phyloP scores from a whole-genome alignment of 805 yeast genomes.

The Candida taoyuanica region DNA sequence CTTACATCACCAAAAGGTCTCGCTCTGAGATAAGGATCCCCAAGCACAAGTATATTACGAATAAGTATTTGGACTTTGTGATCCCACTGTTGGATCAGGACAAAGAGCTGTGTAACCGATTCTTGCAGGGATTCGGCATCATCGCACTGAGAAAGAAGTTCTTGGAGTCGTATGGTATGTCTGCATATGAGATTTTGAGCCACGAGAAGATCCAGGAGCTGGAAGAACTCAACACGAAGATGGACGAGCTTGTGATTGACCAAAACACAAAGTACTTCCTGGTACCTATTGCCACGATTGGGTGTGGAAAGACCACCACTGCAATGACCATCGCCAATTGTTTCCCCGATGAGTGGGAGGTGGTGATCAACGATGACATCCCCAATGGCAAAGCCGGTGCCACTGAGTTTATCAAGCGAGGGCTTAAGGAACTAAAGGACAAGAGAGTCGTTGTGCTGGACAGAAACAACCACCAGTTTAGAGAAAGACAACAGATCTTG shows the following conservation, averaged over 20 bases:
- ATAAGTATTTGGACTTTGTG: slow-evolving; percentile 66
- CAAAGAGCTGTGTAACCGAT: slow-evolving; percentile 42
- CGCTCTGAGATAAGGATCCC: slow-evolving; percentile 36
- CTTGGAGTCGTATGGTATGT: slow-evolving; percentile 45
- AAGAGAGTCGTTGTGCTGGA: slow-evolving; percentile 64
- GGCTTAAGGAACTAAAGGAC: slow-evolving; percentile 37
- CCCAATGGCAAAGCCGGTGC: slow-evolving; percentile 41
- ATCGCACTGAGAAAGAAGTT: slow-evolving; percentile 68
- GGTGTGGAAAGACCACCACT: slow-evolving; percentile 92
- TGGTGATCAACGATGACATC: slow-evolving; percentile 79
- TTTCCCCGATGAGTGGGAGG: slow-evolving; percentile 62
- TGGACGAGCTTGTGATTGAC: slow-evolving; percentile 32
- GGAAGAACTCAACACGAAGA: slow-evolving; percentile 35
- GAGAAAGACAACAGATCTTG: slow-evolving; percentile 68
- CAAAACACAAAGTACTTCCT: slow-evolving; percentile 51
- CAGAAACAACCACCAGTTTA: slow-evolving; percentile 70
- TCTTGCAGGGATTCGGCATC: slow-evolving; percentile 59
- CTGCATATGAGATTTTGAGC: slow-evolving; percentile 56
- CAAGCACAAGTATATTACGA: slow-evolving; percentile 56
- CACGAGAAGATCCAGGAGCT: slow-evolving; percentile 36
- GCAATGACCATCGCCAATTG: slow-evolving; percentile 53
- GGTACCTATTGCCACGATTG: slow-evolving; percentile 84
- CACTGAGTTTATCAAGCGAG: slow-evolving; percentile 42
- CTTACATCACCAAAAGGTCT: slow-evolving; percentile 34
- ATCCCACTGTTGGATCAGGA: slow-evolving; percentile 48